Evolutionary conservation across 306 rosid genomes (phyloP).

Genomic region (Acacia acuminata): DNA sequence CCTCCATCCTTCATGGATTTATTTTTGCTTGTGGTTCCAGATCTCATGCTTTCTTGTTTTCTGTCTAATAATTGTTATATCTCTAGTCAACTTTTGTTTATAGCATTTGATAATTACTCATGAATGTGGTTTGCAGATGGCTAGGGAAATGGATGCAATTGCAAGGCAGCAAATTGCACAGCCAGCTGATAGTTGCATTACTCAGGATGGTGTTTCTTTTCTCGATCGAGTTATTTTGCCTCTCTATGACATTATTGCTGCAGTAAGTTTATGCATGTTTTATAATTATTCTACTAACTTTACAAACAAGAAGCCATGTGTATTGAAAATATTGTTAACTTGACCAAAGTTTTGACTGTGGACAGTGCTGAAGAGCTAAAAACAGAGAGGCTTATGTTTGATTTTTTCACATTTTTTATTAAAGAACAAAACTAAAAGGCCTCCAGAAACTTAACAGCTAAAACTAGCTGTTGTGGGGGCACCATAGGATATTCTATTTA

Average conservation of each 20-base stretch:
- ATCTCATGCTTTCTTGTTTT: background rate
- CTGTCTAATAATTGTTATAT: background rate
- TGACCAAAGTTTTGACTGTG: constrained; percentile 10
- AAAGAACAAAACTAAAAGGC: background rate
- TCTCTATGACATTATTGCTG: constrained; percentile 73
- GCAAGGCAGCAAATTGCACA: constrained; percentile 67
- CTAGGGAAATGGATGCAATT: constrained; percentile 89
- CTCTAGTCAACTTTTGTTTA: background rate
- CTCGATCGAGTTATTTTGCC: constrained; percentile 81
- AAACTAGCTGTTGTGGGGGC: background rate
- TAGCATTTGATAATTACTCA: background rate
- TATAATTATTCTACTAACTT: background rate
- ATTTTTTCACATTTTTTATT: background rate
- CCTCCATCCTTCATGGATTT: background rate
- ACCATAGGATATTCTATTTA: background rate
- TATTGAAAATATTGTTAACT: background rate
- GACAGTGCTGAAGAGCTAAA: background rate
- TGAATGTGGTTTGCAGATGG: constrained; percentile 68
- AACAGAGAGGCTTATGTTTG: background rate
- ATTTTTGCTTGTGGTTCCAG: background rate
- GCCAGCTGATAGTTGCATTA: constrained; percentile 83
- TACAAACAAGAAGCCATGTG: background rate
- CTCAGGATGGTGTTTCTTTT: constrained; percentile 71
- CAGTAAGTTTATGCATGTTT: constrained; percentile 55
- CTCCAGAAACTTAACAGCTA: background rate